Percentiles rank a stretch among this genome's conserved stretches.
These are phyloP conservation scores for Annulohypoxylon nitens DNA, from an alignment of 495 filamentous ascomycete genomes.

Conservation along the genomic window DNA sequence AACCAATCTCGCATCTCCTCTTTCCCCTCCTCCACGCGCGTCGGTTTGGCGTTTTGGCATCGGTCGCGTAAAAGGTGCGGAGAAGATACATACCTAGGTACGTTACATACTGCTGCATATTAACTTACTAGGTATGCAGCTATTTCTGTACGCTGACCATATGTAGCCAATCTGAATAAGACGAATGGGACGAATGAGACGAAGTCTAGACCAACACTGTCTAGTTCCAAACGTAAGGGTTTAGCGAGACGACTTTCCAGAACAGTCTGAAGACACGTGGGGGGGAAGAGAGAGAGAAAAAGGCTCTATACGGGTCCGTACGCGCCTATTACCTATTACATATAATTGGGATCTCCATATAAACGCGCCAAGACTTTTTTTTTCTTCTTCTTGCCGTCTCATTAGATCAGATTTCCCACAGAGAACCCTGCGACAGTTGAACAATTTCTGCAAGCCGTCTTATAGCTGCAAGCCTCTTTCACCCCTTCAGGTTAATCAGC, in stretches of 20 bases:
- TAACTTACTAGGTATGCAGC: constrained; percentile 23
- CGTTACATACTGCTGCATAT: no score
- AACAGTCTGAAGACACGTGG: constrained; percentile 7
- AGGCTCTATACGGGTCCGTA: constrained; percentile 28
- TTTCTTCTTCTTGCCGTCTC: constrained; percentile 12
- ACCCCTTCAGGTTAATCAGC: constrained; percentile 18
- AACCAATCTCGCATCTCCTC: constrained; percentile 4
- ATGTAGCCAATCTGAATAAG: constrained; percentile 19
- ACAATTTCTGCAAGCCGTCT: constrained; percentile 35
- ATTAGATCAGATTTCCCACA: constrained; percentile 5
- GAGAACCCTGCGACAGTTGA: constrained; percentile 20
- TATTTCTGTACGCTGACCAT: constrained; percentile 28
- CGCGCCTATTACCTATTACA: not conserved
- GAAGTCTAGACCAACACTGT: constrained; percentile 16
- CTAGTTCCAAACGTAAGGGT: constrained; percentile 14
- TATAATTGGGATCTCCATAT: constrained; percentile 31
- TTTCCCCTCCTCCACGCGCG: constrained; percentile 31
- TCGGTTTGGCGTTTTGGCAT: constrained; percentile 45
- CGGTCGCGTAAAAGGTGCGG: constrained; percentile 37
- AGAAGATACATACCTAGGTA: constrained; percentile 1
- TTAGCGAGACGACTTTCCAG: constrained; percentile 21
- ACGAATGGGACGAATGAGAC: constrained; percentile 25
- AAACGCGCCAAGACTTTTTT: constrained; percentile 41
- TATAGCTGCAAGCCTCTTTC: constrained; percentile 32
- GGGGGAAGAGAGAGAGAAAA: constrained; percentile 14